Evolutionary conservation across 495 filamentous ascomycete genomes (phyloP).

Genomic region (Podospora pseudopauciseta): DNA sequence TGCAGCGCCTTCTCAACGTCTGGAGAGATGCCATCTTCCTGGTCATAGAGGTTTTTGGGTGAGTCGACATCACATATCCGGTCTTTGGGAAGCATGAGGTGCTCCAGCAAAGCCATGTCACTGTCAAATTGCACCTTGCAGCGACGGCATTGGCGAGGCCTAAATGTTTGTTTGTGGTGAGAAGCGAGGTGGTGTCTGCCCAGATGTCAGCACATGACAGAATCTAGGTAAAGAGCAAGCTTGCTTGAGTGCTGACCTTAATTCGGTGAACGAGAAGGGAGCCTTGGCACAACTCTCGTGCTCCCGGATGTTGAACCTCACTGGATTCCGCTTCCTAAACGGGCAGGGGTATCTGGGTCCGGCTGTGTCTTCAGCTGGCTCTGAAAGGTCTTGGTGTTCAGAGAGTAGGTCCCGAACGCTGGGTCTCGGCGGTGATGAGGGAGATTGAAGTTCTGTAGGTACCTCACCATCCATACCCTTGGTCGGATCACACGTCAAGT

Average conservation of each 20-base stretch:
- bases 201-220: background rate
- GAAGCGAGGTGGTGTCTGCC: constrained; percentile 24
- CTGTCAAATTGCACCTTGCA: constrained; percentile 21
- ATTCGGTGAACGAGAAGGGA: constrained; percentile 11
- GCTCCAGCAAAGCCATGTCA: constrained; percentile 10
- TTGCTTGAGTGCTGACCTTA: constrained; percentile 26
- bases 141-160: constrained; percentile 24
- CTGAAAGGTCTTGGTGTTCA: constrained; percentile 12
- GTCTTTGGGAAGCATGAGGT: constrained; percentile 26
- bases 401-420: constrained; percentile 1
- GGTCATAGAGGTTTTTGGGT: background rate
- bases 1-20: constrained; percentile 9
- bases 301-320: constrained; percentile 37
- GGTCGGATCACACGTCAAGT: background rate
- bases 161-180: constrained; percentile 12
- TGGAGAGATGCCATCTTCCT: constrained; percentile 27
- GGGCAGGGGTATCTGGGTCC: constrained; percentile 28
- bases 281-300: constrained; percentile 31
- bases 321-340: constrained; percentile 38
- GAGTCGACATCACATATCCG: constrained; percentile 25
- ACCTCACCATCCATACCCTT: background rate
- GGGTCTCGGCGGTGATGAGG: background rate
- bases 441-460: background rate
- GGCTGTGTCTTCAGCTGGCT: background rate
- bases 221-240: background rate